Percentiles rank a stretch among this genome's conserved stretches.
phyloP scores from a whole-genome alignment of 1,284 basidiomycete species.

The Ustilago xerochloae region DNA sequence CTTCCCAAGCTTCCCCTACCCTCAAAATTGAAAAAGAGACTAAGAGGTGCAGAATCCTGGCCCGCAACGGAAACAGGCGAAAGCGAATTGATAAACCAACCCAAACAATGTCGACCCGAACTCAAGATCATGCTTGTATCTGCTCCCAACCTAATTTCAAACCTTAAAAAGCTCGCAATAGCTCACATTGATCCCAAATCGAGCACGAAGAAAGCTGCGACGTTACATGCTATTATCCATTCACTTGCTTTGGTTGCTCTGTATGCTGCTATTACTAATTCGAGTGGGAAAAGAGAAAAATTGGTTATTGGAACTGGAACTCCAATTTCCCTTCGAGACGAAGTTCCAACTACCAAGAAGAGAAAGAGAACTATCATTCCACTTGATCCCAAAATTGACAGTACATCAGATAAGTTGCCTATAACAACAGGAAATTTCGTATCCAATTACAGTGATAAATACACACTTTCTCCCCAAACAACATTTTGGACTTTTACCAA shows the following conservation, averaged over 20 bases:
- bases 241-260: constrained; percentile 17
- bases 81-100: neutral
- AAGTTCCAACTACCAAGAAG: neutral
- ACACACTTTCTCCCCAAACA: neutral
- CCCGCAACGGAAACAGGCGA: constrained; percentile 3
- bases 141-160: constrained; percentile 15
- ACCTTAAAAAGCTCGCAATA: constrained; percentile 15
- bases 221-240: constrained; percentile 32
- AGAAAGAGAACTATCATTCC: neutral
- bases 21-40: neutral
- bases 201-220: constrained; percentile 10
- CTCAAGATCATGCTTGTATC: constrained; percentile 11
- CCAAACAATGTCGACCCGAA: neutral
- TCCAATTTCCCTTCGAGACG: constrained; percentile 25
- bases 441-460: constrained; percentile 2
- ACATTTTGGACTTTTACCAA: constrained; percentile 15
- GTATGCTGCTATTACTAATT: constrained; percentile 11
- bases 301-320: constrained; percentile 9
- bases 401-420: neutral
- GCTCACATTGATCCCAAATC: constrained; percentile 2
- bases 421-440: constrained; percentile 28
- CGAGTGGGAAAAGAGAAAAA: neutral
- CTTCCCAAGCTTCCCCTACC: constrained; percentile 26
- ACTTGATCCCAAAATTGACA: neutral
- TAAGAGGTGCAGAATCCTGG: constrained; percentile 17